A percentile compares a stretch with the other conserved stretches of the same genome.
Evolutionary conservation across 805 yeast species (phyloP).

Genomic region (Kazachstania taianensis): DNA sequence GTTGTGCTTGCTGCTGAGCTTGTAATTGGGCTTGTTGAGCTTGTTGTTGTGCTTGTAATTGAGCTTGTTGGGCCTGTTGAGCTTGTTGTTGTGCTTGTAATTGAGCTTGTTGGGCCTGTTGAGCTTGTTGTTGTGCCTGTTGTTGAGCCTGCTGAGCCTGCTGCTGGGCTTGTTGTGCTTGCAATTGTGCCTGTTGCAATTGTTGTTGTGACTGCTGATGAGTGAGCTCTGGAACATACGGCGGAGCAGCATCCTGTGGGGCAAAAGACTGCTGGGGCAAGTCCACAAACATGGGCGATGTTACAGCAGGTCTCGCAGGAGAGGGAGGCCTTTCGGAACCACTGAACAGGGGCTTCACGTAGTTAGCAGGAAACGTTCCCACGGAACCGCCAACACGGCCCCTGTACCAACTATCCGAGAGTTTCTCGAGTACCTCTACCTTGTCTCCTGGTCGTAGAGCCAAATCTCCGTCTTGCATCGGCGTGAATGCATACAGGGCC

Average conservation of each 20-base stretch:
- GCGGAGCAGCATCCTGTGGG: slow-evolving; percentile 2
- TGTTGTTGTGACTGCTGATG: slow-evolving; percentile 4
- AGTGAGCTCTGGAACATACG: slow-evolving; percentile 3
- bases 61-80: slow-evolving; percentile 2
- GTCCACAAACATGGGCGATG: neutral
- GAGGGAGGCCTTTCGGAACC: neutral
- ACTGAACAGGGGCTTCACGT: slow-evolving; percentile 37
- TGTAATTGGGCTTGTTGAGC: neutral
- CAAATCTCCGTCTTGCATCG: slow-evolving; percentile 70
- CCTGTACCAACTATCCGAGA: slow-evolving; percentile 84
- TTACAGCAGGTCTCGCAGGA: neutral
- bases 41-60: slow-evolving; percentile 1
- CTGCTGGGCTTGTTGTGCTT: neutral
- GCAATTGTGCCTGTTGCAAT: slow-evolving; percentile 2
- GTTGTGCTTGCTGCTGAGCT: neutral
- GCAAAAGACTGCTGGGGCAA: neutral
- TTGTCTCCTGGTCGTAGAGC: slow-evolving; percentile 54
- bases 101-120: slow-evolving; percentile 2
- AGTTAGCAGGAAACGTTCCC: slow-evolving; percentile 86
- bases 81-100: slow-evolving; percentile 1
- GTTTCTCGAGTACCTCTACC: slow-evolving; percentile 56
- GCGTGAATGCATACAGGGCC: slow-evolving; percentile 62
- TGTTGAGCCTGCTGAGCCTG: neutral
- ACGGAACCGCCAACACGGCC: slow-evolving; percentile 49
- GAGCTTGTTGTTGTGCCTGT: slow-evolving; percentile 1